Evolutionary conservation across 306 rosid species (phyloP).

Genomic region (Argentina anserina): DNA sequence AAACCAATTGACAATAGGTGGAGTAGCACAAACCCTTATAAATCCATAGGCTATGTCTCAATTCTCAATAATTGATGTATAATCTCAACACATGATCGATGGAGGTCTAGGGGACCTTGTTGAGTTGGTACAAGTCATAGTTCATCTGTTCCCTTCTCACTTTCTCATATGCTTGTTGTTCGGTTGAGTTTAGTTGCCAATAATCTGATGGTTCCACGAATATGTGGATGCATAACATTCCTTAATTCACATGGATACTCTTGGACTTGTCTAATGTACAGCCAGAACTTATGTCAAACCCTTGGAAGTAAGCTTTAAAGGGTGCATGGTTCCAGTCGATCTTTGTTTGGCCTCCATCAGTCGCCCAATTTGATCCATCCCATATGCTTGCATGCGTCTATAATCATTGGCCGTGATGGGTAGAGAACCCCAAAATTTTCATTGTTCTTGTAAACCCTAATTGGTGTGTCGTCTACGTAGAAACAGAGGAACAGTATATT

Average conservation of each 20-base stretch:
- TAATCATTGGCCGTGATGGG: conserved; percentile 43
- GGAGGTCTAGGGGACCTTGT: too few species aligned
- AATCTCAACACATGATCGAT: too few species aligned
- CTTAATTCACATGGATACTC: too few species aligned
- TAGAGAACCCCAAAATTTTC: conserved; percentile 25
- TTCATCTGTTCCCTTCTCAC: conserved; percentile 24
- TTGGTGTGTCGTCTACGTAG: conserved; percentile 41
- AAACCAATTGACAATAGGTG: too few species aligned
- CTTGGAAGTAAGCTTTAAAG: conserved; percentile 41
- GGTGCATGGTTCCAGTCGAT: conserved; percentile 47
- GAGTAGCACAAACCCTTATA: too few species aligned
- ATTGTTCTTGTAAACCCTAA: conserved; percentile 43
- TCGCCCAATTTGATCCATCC: conserved; percentile 54
- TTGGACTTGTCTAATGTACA: conserved; percentile 24
- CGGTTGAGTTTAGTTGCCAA: conserved; percentile 26
- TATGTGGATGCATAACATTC: conserved; percentile 28
- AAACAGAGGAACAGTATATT: too few species aligned
- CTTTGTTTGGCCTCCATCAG: conserved; percentile 45
- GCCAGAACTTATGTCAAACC: conserved; percentile 32
- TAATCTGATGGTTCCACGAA: conserved; percentile 42
- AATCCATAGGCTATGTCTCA: too few species aligned
- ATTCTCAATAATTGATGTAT: too few species aligned
- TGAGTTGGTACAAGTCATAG: conserved; percentile 25
- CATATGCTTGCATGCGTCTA: conserved; percentile 47
- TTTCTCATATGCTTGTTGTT: conserved; percentile 19